Evolutionary conservation across 257 asterid species (phyloP).

Genomic region (Solanum lignicaule): DNA sequence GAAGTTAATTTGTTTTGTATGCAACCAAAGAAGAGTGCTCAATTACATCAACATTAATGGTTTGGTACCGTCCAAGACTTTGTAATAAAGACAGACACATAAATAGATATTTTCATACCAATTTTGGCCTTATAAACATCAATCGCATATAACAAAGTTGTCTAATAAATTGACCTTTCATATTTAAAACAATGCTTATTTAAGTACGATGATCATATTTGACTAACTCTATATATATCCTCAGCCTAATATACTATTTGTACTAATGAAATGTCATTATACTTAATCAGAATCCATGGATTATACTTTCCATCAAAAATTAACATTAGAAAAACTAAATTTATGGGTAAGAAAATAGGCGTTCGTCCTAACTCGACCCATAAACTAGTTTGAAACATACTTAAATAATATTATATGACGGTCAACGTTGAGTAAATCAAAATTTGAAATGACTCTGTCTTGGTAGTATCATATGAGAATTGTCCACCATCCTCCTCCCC

Average conservation of each 20-base stretch:
- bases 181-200: neutral
- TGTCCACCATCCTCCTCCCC: neutral
- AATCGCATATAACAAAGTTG: neutral
- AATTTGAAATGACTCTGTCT: neutral
- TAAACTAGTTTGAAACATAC: neutral
- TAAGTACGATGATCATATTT: neutral
- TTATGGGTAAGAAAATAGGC: neutral
- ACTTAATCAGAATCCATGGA: neutral
- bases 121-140: neutral
- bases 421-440: neutral
- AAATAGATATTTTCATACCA: neutral
- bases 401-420: neutral
- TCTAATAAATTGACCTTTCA: neutral
- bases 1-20: neutral
- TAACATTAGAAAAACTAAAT: neutral
- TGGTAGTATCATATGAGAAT: neutral
- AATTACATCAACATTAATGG: neutral
- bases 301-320: neutral
- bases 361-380: neutral
- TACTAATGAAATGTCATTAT: neutral
- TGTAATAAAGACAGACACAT: neutral
- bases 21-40: neutral
- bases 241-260: neutral
- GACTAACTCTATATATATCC: neutral
- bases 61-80: neutral